Base-by-base conservation (phyloP, 345 rosid genomes). In the Viola odorata region DNA sequence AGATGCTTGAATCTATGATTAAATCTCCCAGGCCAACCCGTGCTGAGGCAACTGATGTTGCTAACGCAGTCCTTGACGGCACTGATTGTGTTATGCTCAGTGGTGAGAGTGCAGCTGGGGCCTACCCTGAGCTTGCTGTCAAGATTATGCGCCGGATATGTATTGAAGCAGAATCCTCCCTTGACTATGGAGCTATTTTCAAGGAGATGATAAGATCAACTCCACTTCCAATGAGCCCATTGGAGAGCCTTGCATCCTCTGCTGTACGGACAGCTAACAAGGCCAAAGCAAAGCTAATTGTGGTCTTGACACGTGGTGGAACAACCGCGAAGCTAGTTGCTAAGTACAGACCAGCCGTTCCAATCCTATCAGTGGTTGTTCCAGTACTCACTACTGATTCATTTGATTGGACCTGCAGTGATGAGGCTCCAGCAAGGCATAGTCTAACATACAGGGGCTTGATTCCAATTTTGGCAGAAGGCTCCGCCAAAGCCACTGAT, bases 41-140 rank as follows among this genome's bases (percentile, higher is more conserved):
- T 48, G 96, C 97, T 38, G 96, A 90, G 73, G 97, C 97, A 48
- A 90, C 95, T 3, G 97, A 90, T 74, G 97, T 90, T 64, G 95
- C 95, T 4, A 90, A 90, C 52, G 97, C 96, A 45, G 95, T 89
- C 47, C 95, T 86, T 12, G 96, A 89, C 42, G 95, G 96, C 53
- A 90, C 95, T 0, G 97, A 87, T 55, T 90, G 97, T 68, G 91
- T 90, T 38, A 89, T 89, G 96, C 96, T 86, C 47, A 86, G 91
- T 12, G 95, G 96, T 2, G 97, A 90, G 85, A 87, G 96, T 73
- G 96, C 89, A 1, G 96, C 96, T 6, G 91, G 96, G 56, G 80
- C 86, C 51, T 90, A 90, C 57, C 97, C 95, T 0, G 90, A 87
- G 73, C 65, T 90, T 67, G 97, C 97, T 23, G 97, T 90, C 58